These are phyloP conservation scores for Xylaria sp. DNA, from an alignment of 2,329 filamentous ascomycete species.

Conservation along the genomic window DNA sequence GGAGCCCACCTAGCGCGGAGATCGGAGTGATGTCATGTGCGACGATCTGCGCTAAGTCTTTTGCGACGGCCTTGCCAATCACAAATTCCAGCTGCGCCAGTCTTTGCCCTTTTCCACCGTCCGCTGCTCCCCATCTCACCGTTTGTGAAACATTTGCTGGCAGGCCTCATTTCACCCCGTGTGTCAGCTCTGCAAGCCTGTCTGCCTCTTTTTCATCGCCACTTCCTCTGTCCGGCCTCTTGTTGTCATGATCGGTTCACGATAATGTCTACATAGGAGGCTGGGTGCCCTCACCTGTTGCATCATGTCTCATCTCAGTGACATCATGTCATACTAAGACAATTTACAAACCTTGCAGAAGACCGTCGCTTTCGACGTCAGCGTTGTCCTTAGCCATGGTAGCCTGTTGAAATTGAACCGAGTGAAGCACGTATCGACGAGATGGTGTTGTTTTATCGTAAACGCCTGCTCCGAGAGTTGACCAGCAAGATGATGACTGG, in stretches of 20 bases:
- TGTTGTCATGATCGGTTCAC: background rate
- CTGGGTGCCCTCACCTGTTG: background rate
- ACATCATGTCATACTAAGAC: slow-evolving; percentile 34
- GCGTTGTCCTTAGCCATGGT: background rate
- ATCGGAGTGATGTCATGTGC: slow-evolving; percentile 38
- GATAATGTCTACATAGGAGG: background rate
- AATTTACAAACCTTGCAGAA: slow-evolving; percentile 13
- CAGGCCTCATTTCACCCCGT: slow-evolving; percentile 21
- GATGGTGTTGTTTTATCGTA: slow-evolving; percentile 15
- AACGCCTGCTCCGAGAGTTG: background rate
- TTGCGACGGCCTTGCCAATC: slow-evolving; percentile 37
- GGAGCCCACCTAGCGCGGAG: slow-evolving; percentile 22
- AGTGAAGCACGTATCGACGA: background rate
- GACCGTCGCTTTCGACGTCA: slow-evolving; percentile 3
- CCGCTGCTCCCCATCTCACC: slow-evolving; percentile 24
- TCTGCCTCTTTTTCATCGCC: slow-evolving; percentile 11
- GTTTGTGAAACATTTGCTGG: slow-evolving; percentile 29
- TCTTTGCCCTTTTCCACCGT: slow-evolving; percentile 24
- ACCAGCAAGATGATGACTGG: background rate
- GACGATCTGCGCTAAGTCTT: slow-evolving; percentile 38
- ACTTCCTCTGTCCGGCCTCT: slow-evolving; percentile 20
- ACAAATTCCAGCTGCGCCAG: slow-evolving; percentile 25
- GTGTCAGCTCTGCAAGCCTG: slow-evolving; percentile 27
- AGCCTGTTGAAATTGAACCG: slow-evolving; percentile 7
- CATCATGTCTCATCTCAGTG: slow-evolving; percentile 21